A percentile compares a stretch with the other conserved stretches of the same genome.
Conservation (phyloP, 768 basidiomycete genomes). For the Mycena latifolia region DNA sequence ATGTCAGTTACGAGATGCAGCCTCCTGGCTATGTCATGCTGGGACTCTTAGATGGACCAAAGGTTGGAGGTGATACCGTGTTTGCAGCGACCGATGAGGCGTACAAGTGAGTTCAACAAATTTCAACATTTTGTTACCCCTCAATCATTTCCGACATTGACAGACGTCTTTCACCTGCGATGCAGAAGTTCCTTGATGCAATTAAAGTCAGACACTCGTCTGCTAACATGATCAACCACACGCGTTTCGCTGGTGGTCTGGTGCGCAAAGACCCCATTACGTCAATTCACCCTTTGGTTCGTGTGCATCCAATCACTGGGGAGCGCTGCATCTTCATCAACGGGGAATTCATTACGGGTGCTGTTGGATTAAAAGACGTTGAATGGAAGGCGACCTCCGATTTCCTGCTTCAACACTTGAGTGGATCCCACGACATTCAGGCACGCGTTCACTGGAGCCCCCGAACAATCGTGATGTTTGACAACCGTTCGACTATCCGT, state of each 20-base stretch:
- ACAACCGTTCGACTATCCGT: slow-evolving; percentile 32
- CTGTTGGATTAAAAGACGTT: slow-evolving; percentile 43
- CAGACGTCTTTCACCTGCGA: slow-evolving; percentile 30
- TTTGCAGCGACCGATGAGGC: too few relatives aligned
- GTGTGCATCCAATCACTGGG: slow-evolving; percentile 45
- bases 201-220: slow-evolving; percentile 43
- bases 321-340: slow-evolving; percentile 44
- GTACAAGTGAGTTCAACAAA: slow-evolving; percentile 27
- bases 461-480: slow-evolving; percentile 38
- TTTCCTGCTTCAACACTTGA: slow-evolving; percentile 42
- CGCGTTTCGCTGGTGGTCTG: slow-evolving; percentile 38
- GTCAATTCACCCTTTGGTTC: too few relatives aligned
- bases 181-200: slow-evolving; percentile 29
- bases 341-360: slow-evolving; percentile 42
- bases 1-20: slow-evolving; percentile 40
- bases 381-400: slow-evolving; percentile 40
- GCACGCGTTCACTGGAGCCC: too few relatives aligned
- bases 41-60: slow-evolving; percentile 36
- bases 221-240: slow-evolving; percentile 41
- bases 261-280: slow-evolving; percentile 44
- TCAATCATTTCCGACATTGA: not conserved
- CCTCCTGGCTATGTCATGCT: slow-evolving; percentile 40
- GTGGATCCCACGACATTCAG: slow-evolving; percentile 42
- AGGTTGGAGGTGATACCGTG: slow-evolving; percentile 39
- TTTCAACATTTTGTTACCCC: not conserved